Evolutionary conservation across 192 early-diverging fungal species (phyloP), one percentile per base, ranked within the genome.

Genomic region (Chytriomyces sp.): DNA sequence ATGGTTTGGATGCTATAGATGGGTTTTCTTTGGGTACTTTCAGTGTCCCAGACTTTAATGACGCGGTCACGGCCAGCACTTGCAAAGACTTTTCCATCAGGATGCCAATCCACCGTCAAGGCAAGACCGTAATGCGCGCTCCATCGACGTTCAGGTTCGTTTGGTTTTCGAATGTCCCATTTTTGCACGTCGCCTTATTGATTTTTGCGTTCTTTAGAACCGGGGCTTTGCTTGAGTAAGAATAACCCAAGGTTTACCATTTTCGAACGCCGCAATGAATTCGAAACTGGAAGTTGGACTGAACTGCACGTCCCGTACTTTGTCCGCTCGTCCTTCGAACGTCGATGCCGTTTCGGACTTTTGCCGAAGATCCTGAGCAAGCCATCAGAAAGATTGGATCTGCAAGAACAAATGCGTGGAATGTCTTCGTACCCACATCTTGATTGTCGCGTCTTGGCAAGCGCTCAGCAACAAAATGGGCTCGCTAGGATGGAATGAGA

Each of bases 221-320:
- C 3, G 4, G 35, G 35, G 35, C 0, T 1, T 50, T 18, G 45
- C 2, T 76, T 50, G 24, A 26, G 43, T 11, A 28, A 45, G 85
- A 91, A 91, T 84, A 92, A 91, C 43, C 92, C 84, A 23, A 64
- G 2, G 13, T 64, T n/a, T 24, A 20, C 94, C 94, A 68, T 90
- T 94, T 45, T 95, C 94, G 77, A 94, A 94, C 0, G 89, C 94
- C 35, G 94, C 92, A 18, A 86, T 91, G 77, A 95, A 92, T 69
- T 94, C 91, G 72, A 78, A 80, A 24, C 76, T 61, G 60, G 79
- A 80, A 5, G 84, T 67, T 0, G 92, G 90, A 79, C 87, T 89
- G 77, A 95, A 95, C 62, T 93, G 91, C 0, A 92, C 89, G 77
- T 95, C 94, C 46, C 94, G 79, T 20, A 94, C 94, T 76, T 84